Evolutionary conservation across 768 basidiomycete species (phyloP).

Genomic region (Sistotremastrum suecicum): DNA sequence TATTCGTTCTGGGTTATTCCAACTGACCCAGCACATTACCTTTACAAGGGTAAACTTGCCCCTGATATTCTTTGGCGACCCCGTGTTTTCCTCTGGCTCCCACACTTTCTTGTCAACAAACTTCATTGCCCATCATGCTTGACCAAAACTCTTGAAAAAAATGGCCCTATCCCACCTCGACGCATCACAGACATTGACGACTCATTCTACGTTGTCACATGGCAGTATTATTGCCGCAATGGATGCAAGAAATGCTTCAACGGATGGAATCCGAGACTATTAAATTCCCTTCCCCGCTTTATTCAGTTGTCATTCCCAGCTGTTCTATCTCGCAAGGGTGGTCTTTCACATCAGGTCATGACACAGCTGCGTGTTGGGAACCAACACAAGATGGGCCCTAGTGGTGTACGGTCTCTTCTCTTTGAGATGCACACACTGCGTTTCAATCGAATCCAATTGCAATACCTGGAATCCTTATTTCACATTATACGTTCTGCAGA

Average conservation of each 20-base stretch:
- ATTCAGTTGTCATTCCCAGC: slow-evolving; percentile 11
- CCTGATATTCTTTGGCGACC: slow-evolving; percentile 7
- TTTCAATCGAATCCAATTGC: slow-evolving; percentile 8
- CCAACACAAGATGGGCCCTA: slow-evolving; percentile 16
- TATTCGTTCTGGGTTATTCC: too few relatives aligned
- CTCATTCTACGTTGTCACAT: slow-evolving; percentile 13
- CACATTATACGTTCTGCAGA: neutral
- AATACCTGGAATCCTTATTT: slow-evolving; percentile 13
- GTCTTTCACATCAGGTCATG: slow-evolving; percentile 8
- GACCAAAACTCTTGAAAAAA: slow-evolving; percentile 14
- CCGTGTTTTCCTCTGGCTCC: slow-evolving; percentile 12
- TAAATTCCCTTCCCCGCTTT: slow-evolving; percentile 8
- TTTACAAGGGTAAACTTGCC: too few relatives aligned
- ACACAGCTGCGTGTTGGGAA: slow-evolving; percentile 9
- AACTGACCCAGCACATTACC: too few relatives aligned
- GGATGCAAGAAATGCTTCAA: slow-evolving; percentile 9
- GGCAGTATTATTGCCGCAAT: slow-evolving; percentile 14
- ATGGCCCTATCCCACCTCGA: slow-evolving; percentile 10
- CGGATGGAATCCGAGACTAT: slow-evolving; percentile 9
- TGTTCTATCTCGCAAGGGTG: slow-evolving; percentile 7
- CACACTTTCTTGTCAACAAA: slow-evolving; percentile 9
- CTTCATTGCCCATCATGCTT: too few relatives aligned
- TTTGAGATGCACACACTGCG: slow-evolving; percentile 11
- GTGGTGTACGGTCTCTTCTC: slow-evolving; percentile 10
- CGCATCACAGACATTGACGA: slow-evolving; percentile 9